Evolutionary conservation across 805 yeast genomes (phyloP).

Genomic region (Pichia heedii): DNA sequence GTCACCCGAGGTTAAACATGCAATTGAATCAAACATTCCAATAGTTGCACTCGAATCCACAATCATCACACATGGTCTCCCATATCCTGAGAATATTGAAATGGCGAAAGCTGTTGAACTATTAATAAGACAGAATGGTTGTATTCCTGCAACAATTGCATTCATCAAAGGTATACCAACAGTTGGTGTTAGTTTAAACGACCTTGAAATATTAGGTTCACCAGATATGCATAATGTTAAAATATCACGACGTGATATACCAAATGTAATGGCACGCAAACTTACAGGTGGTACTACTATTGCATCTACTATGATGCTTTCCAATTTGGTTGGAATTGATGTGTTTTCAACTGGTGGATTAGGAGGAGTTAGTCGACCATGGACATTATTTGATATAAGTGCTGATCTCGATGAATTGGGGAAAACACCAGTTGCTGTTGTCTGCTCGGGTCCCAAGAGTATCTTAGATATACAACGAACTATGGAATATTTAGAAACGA

Average conservation of each 20-base stretch:
- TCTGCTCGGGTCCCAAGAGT: slow-evolving; percentile 86
- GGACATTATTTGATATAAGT: slow-evolving; percentile 66
- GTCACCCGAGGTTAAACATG: slow-evolving; percentile 49
- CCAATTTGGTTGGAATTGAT: slow-evolving; percentile 64
- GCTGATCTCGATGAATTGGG: slow-evolving; percentile 84
- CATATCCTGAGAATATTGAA: slow-evolving; percentile 63
- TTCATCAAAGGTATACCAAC: slow-evolving; percentile 62
- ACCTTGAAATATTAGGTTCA: slow-evolving; percentile 44
- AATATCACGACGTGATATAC: slow-evolving; percentile 74
- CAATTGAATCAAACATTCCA: slow-evolving; percentile 48
- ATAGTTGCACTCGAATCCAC: slow-evolving; percentile 82
- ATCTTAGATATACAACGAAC: slow-evolving; percentile 75
- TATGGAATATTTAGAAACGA: slow-evolving; percentile 80
- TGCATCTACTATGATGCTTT: slow-evolving; percentile 78
- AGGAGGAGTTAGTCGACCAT: slow-evolving; percentile 85
- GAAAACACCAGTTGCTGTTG: slow-evolving; percentile 79
- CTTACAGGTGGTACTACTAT: slow-evolving; percentile 86
- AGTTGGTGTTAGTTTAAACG: slow-evolving; percentile 49
- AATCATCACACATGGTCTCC: slow-evolving; percentile 83
- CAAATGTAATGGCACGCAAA: slow-evolving; percentile 53
- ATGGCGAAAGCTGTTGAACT: slow-evolving; percentile 68
- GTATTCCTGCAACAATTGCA: slow-evolving; percentile 79
- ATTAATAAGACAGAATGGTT: slow-evolving; percentile 51
- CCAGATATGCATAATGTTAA: slow-evolving; percentile 34
- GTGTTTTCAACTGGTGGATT: slow-evolving; percentile 92